These are phyloP conservation scores for Pyrenophora teres DNA, from an alignment of 2,329 filamentous ascomycete genomes.

Conservation along the genomic window DNA sequence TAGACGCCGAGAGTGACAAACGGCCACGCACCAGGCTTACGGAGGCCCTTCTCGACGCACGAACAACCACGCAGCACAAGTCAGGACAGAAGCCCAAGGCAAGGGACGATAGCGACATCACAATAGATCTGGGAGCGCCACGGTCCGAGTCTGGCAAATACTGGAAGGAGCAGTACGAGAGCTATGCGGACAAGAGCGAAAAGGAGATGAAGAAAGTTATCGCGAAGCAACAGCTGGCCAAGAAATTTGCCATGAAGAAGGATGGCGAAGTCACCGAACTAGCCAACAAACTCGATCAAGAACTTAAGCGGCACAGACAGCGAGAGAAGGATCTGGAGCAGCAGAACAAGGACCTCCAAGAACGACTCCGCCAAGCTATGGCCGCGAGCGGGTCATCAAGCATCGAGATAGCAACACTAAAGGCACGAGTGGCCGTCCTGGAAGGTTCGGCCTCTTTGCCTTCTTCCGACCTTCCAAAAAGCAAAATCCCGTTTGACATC, in stretches of 20 bases:
- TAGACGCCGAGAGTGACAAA: constrained; percentile 34
- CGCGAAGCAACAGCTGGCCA: constrained; percentile 78
- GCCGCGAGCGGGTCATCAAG: constrained; percentile 39
- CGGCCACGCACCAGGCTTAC: constrained; percentile 51
- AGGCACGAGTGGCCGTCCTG: constrained; percentile 36
- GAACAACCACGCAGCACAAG: constrained; percentile 46
- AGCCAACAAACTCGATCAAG: constrained; percentile 67
- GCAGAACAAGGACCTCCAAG: constrained; percentile 57
- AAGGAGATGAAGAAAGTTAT: constrained; percentile 77
- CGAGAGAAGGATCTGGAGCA: constrained; percentile 69
- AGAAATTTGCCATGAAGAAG: constrained; percentile 78
- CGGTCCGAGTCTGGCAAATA: constrained; percentile 76
- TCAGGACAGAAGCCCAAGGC: constrained; percentile 39
- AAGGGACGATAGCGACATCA: constrained; percentile 64
- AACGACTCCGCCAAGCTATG: constrained; percentile 41
- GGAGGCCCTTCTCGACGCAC: constrained; percentile 51
- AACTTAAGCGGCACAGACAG: constrained; percentile 66
- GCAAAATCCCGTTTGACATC: constrained; percentile 35
- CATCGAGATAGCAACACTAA: constrained; percentile 43
- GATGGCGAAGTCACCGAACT: constrained; percentile 72
- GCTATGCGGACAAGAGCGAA: constrained; percentile 73
- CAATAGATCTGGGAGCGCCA: constrained; percentile 73
- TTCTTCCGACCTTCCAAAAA: constrained; percentile 21
- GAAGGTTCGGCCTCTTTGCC: constrained; percentile 30
- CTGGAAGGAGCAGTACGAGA: constrained; percentile 79